phyloP scores from a whole-genome alignment of 257 asterid genomes.

The Fraxinus pennsylvanica region DNA sequence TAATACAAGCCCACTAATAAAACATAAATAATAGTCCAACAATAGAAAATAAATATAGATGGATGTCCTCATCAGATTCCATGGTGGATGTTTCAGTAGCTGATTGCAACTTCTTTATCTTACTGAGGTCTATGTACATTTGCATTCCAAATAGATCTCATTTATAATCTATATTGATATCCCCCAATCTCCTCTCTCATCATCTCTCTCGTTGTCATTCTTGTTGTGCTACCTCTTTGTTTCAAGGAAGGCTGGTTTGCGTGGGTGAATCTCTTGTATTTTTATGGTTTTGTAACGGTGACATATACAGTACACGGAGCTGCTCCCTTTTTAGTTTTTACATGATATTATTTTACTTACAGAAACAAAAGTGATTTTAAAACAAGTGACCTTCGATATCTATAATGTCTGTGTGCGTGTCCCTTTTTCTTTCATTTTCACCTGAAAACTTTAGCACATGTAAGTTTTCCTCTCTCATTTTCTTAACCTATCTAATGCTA shows the following conservation, averaged over 20 bases:
- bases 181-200: not conserved
- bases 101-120: not conserved
- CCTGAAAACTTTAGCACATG: conserved; percentile 8
- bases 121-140: conserved; percentile 5
- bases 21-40: no score
- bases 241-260: conserved; percentile 13
- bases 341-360: not conserved
- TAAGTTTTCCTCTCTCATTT: conserved; percentile 11
- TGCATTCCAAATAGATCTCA: not conserved
- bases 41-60: no score
- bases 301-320: not conserved
- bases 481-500: conserved; percentile 13
- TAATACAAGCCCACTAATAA: no score
- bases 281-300: not conserved
- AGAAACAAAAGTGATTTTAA: not conserved
- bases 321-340: not conserved
- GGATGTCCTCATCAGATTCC: not conserved
- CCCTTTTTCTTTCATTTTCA: conserved; percentile 6
- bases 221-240: not conserved
- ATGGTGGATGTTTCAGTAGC: conserved; percentile 11
- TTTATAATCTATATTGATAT: not conserved
- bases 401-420: not conserved
- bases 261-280: not conserved
- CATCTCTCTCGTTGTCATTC: not conserved
- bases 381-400: not conserved